These are phyloP conservation scores for Phytophthora sojae DNA, from an alignment of 352 stramenopile genomes.

Conservation along the genomic window DNA sequence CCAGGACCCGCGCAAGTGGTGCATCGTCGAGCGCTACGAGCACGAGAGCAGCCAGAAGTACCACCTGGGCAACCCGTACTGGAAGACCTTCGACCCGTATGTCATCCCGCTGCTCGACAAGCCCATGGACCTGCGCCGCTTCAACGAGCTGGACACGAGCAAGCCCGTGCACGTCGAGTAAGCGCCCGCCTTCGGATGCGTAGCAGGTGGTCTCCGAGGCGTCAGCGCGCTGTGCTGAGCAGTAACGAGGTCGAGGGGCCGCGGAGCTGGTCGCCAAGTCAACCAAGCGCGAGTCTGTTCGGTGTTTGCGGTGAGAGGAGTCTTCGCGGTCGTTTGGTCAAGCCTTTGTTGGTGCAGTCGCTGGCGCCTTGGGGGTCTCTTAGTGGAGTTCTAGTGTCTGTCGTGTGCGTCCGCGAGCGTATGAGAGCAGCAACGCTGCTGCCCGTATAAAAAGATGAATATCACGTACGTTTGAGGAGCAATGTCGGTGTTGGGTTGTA, in stretches of 20 bases:
- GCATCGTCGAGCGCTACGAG: conserved; percentile 50
- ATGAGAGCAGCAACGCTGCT: conserved; percentile 2
- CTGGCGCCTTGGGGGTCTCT: neutral
- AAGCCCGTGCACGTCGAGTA: conserved; percentile 32
- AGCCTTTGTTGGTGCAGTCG: neutral
- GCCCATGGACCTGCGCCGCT: conserved; percentile 35
- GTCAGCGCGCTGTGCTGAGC: neutral
- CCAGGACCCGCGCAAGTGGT: conserved; percentile 43
- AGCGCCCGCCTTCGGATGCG: neutral
- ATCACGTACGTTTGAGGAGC: conserved; percentile 14
- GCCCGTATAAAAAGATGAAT: conserved; percentile 2
- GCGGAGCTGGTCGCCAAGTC: neutral
- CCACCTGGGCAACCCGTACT: conserved; percentile 35
- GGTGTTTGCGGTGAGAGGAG: neutral
- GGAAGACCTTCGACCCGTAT: conserved; percentile 37
- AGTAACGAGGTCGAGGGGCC: neutral
- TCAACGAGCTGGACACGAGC: conserved; percentile 49
- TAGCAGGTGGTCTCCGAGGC: conserved; percentile 5
- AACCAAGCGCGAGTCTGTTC: conserved; percentile 3
- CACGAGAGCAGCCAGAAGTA: conserved; percentile 41
- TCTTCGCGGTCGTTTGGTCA: neutral
- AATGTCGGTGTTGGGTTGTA: neutral
- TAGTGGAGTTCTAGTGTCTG: conserved; percentile 12
- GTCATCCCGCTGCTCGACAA: conserved; percentile 29
- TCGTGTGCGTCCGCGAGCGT: conserved; percentile 7